These are phyloP conservation scores for Chlorella sp. DNA, from an alignment of 139 green algal genomes.

Conservation along the genomic window DNA sequence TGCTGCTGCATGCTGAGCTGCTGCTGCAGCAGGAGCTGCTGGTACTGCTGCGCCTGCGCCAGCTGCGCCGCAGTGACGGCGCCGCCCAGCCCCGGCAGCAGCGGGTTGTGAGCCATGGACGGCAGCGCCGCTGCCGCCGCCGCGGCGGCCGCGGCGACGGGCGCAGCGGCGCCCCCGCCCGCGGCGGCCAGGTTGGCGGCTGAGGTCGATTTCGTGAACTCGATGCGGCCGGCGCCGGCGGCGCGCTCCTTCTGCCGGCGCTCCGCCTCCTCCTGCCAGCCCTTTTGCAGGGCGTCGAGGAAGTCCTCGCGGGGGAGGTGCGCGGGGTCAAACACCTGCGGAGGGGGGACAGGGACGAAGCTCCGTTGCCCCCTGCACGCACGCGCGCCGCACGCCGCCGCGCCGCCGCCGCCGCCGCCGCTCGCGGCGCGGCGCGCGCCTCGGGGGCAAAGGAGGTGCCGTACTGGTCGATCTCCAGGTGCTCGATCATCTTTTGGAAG, in stretches of 20 bases:
- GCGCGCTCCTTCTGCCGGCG: slow-evolving; percentile 12
- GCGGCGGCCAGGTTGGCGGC: background rate
- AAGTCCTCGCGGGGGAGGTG: slow-evolving; percentile 36
- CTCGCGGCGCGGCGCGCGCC: slow-evolving; percentile 25
- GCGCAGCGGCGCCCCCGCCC: background rate
- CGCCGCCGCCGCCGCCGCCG: too few relatives aligned
- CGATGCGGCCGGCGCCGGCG: slow-evolving; percentile 17
- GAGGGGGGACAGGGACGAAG: background rate
- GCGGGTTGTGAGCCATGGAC: background rate
- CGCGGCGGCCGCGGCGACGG: background rate
- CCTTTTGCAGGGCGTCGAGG: slow-evolving; percentile 15
- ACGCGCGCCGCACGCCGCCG: too few relatives aligned
- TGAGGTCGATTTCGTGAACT: slow-evolving; percentile 24
- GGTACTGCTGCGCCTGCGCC: background rate
- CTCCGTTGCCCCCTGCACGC: background rate
- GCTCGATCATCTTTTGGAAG: slow-evolving; percentile 71
- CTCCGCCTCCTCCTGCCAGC: slow-evolving; percentile 28
- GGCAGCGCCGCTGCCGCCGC: background rate
- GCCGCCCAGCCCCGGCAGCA: background rate
- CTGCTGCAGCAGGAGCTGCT: background rate
- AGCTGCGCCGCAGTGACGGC: background rate
- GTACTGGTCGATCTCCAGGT: slow-evolving; percentile 60
- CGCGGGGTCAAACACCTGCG: slow-evolving; percentile 39
- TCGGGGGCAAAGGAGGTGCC: slow-evolving; percentile 56
- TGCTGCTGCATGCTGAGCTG: slow-evolving; percentile 9